phyloP scores from a whole-genome alignment of 192 early-diverging fungal genomes.

The Dimargaris verticillata region DNA sequence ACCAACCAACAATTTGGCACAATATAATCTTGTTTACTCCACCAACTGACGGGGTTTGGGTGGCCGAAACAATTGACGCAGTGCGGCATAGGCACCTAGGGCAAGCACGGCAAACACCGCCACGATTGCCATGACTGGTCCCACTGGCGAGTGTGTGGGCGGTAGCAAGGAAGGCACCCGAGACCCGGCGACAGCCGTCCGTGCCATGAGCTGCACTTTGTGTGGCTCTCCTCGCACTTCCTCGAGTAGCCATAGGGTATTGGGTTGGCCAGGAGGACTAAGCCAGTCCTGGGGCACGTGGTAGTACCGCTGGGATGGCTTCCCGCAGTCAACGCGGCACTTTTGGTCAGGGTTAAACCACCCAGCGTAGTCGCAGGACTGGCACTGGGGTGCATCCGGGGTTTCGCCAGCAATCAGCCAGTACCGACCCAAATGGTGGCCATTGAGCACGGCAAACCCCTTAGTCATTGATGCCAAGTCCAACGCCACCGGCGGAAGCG shows the following conservation, averaged over 20 bases:
- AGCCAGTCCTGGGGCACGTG: constrained; percentile 22
- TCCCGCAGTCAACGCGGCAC: constrained; percentile 21
- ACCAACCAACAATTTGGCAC: no score
- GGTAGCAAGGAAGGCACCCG: no score
- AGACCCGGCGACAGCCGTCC: neutral
- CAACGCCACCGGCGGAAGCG: constrained; percentile 12
- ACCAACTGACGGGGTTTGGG: no score
- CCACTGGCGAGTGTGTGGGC: no score
- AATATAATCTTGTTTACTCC: no score
- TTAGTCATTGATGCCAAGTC: constrained; percentile 27
- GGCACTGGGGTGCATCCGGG: constrained; percentile 14
- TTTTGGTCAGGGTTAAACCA: constrained; percentile 19
- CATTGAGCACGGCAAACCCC: constrained; percentile 24
- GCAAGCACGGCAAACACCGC: no score
- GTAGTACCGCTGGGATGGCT: constrained; percentile 25
- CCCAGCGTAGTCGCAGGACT: constrained; percentile 17
- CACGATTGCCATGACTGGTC: no score
- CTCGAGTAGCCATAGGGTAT: constrained; percentile 14
- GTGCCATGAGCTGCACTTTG: constrained; percentile 14
- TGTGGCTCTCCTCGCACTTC: constrained; percentile 20
- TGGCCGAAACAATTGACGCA: no score
- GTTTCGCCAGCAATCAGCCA: constrained; percentile 19
- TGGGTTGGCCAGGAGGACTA: neutral
- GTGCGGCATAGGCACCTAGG: no score
- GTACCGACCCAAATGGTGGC: constrained; percentile 26